These are phyloP conservation scores for Fusarium sp. DNA, from an alignment of 2,329 filamentous ascomycete species.

Conservation along the genomic window DNA sequence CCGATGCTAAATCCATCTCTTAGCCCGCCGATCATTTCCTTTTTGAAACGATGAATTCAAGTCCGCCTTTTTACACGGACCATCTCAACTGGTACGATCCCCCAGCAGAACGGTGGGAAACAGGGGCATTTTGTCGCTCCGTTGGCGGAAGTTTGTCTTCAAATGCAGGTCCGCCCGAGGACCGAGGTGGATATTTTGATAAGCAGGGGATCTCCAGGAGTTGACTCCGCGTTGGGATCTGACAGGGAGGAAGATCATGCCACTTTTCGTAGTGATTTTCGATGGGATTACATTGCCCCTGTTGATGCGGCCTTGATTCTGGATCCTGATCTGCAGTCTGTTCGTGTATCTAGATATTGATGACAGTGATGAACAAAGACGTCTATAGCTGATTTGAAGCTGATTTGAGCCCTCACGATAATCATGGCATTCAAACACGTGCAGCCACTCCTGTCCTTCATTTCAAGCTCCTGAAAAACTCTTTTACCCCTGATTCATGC, in stretches of 20 bases:
- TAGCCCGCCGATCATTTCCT: constrained; percentile 5
- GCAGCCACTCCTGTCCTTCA: background rate
- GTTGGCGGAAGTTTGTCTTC: background rate
- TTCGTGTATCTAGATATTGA: background rate
- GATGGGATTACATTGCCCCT: background rate
- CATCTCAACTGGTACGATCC: background rate
- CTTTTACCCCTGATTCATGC: constrained; percentile 1
- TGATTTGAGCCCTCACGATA: too few species aligned
- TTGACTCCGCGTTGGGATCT: background rate
- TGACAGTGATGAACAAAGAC: background rate
- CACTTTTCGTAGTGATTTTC: constrained; percentile 5
- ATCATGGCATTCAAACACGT: background rate
- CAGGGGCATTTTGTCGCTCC: background rate
- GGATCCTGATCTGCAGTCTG: background rate
- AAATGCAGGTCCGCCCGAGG: background rate
- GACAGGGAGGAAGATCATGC: constrained; percentile 2
- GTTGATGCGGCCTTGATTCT: background rate
- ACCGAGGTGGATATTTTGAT: background rate
- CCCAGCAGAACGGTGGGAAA: background rate
- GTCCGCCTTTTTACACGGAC: background rate
- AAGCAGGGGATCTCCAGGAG: background rate
- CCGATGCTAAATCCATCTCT: background rate
- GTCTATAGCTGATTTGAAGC: background rate
- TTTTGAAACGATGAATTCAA: background rate
- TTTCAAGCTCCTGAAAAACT: background rate